Conservation (phyloP, 2,329 filamentous ascomycete genomes). For the Colletotrichum nymphaeae region DNA sequence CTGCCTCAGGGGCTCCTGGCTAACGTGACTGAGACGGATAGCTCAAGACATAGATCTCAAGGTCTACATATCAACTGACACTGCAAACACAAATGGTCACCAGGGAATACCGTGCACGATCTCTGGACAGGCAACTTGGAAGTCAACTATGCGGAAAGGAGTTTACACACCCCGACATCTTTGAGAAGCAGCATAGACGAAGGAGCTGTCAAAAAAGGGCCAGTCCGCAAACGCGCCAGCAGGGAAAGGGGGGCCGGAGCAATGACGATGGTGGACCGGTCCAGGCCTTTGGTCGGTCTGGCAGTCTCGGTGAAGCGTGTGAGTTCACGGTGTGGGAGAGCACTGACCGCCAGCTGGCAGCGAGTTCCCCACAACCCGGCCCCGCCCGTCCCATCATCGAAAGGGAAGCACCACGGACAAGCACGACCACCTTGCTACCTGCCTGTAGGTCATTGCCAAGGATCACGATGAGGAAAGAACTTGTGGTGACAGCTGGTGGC, state of each 20-base stretch:
- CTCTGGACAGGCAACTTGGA: no score
- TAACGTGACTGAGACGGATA: no score
- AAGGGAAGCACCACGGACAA: not conserved
- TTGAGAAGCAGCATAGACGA: not conserved
- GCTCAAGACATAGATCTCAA: no score
- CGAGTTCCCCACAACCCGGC: conserved; percentile 7
- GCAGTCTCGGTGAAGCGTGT: conserved; percentile 16
- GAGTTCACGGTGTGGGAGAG: not conserved
- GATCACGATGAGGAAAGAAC: not conserved
- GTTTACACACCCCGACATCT: no score
- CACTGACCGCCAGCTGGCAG: conserved; percentile 24
- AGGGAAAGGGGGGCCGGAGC: not conserved
- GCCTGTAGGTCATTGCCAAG: not conserved
- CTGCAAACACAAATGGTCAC: no score
- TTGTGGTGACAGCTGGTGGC: conserved; percentile 11
- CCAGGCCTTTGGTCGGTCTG: conserved; percentile 5
- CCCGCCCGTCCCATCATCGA: conserved; percentile 18
- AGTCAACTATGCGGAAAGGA: no score
- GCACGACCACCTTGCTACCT: not conserved
- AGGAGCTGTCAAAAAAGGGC: not conserved
- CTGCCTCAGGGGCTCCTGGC: no score
- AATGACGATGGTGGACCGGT: conserved; percentile 28
- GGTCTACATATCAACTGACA: no score
- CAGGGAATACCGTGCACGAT: no score
- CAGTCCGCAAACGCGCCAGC: not conserved